These are phyloP conservation scores for Penicillium sumatraense DNA, from an alignment of 2,329 filamentous ascomycete genomes.

Conservation along the genomic window DNA sequence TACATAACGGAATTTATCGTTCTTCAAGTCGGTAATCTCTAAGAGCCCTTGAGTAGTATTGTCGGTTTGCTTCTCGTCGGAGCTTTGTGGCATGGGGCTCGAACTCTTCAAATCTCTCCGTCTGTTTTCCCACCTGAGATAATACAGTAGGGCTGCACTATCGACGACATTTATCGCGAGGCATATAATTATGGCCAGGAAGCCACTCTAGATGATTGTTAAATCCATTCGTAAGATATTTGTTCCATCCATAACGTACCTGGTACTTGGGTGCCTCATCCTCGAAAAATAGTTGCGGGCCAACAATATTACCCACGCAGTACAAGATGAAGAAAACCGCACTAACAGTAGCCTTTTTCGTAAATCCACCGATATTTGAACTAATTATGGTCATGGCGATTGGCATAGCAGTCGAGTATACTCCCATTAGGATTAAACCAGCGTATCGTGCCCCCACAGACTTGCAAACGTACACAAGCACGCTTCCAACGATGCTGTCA, in stretches of 20 bases:
- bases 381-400: conserved; percentile 47
- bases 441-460: conserved; percentile 19
- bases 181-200: conserved; percentile 23
- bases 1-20: conserved; percentile 21
- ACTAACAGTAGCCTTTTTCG: conserved; percentile 53
- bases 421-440: conserved; percentile 35
- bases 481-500: conserved; percentile 27
- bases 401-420: conserved; percentile 44
- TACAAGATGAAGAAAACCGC: conserved; percentile 51
- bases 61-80: neutral
- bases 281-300: conserved; percentile 50
- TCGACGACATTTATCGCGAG: conserved; percentile 18
- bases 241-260: neutral
- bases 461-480: conserved; percentile 26
- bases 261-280: conserved; percentile 43
- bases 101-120: conserved; percentile 7
- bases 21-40: conserved; percentile 23
- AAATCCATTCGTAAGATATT: neutral
- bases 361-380: conserved; percentile 54
- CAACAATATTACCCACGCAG: conserved; percentile 50
- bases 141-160: conserved; percentile 13
- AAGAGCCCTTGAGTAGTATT: neutral
- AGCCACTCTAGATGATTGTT: conserved; percentile 17
- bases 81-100: neutral
- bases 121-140: conserved; percentile 20